Evolutionary conservation across 345 rosid species (phyloP), one percentile per base, ranked within the genome.

Genomic region (Rhodamnia rubescens): DNA sequence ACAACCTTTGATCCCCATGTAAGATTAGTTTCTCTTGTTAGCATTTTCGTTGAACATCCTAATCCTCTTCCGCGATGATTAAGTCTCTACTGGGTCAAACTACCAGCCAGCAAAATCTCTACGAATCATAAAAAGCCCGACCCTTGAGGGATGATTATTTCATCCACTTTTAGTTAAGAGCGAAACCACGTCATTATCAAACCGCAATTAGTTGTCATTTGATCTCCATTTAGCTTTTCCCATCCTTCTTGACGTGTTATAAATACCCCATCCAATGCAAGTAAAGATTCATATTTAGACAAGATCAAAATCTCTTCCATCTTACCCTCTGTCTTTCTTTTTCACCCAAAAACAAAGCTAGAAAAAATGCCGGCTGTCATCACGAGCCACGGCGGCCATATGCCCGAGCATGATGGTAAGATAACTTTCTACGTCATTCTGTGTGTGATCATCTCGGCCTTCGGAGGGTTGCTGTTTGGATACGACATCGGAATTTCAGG

Each of bases 401-500:
- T 27, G 69, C 94, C 89, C 15, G 89, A 87, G 53, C 89, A 89
- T 69, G 92, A 92, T 21, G 93, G 91, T 83, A 91, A 64, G 82
- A 8, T 81, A 16, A 92, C 93, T 9, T 4, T 2, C 13, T 92
- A 91, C 64, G 95, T 93, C 61, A 0, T 24, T 32, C 80, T 91
- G 6, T 91, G 92, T 40, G 84, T 89, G 83, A 21, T 93, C 49
- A 89, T 93, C 74, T 91, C 93, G 8, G 96, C 96, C 74, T 87
- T 88, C 81, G 96, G 94, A 27, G 96, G 96, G 94, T 92, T 69
- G 91, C 87, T 52, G 11, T 64, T 64, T 16, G 75, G 75, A 64
- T 29, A 64, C 11, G 75, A 64, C 75, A 64, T 64, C 4, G 96
- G 96, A 57, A 92, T 94, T 86, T 94, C 95, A 84, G 96, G 96